A percentile compares a stretch with the other conserved stretches of the same genome.
Conservation (phyloP, 2,329 filamentous ascomycete genomes). For the Arthroderma sp. region DNA sequence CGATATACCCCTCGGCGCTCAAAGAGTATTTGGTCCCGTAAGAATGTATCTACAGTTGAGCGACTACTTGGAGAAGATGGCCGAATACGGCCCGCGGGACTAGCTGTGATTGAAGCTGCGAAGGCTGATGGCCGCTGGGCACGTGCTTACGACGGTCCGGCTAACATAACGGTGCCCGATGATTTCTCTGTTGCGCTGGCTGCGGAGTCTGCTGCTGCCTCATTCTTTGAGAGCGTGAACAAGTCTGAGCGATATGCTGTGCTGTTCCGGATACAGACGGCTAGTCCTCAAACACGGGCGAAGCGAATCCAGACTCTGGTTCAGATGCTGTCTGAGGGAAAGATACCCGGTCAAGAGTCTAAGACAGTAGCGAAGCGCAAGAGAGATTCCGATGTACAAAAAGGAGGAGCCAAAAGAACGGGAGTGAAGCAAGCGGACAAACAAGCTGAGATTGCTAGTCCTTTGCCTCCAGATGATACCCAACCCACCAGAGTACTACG, state of each 20-base stretch:
- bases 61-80: conserved; percentile 29
- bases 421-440: too few relatives aligned
- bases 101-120: conserved; percentile 41
- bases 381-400: too few relatives aligned
- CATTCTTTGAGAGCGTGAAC: conserved; percentile 32
- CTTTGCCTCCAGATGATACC: too few relatives aligned
- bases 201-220: conserved; percentile 21
- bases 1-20: conserved; percentile 46
- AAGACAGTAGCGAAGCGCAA: too few relatives aligned
- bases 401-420: too few relatives aligned
- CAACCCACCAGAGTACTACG: too few relatives aligned
- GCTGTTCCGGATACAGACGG: too few relatives aligned
- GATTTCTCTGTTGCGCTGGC: conserved; percentile 38
- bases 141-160: conserved; percentile 38
- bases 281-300: too few relatives aligned
- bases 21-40: conserved; percentile 46
- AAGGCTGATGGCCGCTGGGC: conserved; percentile 47
- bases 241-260: conserved; percentile 32
- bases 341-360: too few relatives aligned
- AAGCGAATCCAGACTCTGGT: too few relatives aligned
- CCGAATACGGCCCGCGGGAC: conserved; percentile 38
- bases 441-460: too few relatives aligned
- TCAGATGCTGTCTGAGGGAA: too few relatives aligned
- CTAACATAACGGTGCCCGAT: conserved; percentile 30
- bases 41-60: conserved; percentile 43